Conservation (phyloP, 352 stramenopile genomes). For the Globisporangium takayamanum region DNA sequence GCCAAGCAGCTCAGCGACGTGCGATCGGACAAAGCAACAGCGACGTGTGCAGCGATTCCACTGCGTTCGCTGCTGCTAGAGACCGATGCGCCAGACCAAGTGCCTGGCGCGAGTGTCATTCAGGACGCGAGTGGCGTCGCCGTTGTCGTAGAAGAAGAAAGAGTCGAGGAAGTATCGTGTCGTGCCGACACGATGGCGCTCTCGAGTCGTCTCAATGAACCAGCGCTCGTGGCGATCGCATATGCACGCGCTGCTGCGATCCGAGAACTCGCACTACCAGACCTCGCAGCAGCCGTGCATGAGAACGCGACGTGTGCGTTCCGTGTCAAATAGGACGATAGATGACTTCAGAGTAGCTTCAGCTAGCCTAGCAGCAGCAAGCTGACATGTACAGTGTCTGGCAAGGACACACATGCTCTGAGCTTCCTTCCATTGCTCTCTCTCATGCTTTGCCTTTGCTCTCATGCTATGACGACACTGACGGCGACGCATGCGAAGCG, state of each 20-base stretch:
- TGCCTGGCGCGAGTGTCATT: slow-evolving; percentile 10
- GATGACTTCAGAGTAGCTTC: not conserved
- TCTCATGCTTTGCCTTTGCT: too few species aligned
- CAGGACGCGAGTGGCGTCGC: not conserved
- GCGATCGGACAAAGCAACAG: slow-evolving; percentile 28
- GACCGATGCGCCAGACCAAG: slow-evolving; percentile 70
- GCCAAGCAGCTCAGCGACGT: slow-evolving; percentile 49
- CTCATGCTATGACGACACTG: too few species aligned
- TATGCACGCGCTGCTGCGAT: slow-evolving; percentile 35
- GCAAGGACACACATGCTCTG: too few species aligned
- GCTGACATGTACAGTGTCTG: too few species aligned
- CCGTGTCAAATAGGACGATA: slow-evolving; percentile 4
- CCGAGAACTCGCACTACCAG: slow-evolving; percentile 20
- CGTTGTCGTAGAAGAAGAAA: not conserved
- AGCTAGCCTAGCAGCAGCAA: not conserved
- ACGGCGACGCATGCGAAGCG: too few species aligned
- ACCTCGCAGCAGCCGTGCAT: slow-evolving; percentile 31
- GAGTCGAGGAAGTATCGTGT: not conserved
- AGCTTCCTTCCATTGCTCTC: too few species aligned
- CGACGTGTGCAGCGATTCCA: slow-evolving; percentile 36
- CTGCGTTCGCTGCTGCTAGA: slow-evolving; percentile 52
- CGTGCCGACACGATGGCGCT: not conserved
- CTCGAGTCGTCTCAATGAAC: slow-evolving; percentile 32
- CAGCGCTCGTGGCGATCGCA: slow-evolving; percentile 42
- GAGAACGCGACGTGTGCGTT: slow-evolving; percentile 39